A percentile compares a stretch with the other conserved stretches of the same genome.
These are phyloP conservation scores for Cladosporium phlei DNA, from an alignment of 2,329 filamentous ascomycete genomes.

Conservation along the genomic window DNA sequence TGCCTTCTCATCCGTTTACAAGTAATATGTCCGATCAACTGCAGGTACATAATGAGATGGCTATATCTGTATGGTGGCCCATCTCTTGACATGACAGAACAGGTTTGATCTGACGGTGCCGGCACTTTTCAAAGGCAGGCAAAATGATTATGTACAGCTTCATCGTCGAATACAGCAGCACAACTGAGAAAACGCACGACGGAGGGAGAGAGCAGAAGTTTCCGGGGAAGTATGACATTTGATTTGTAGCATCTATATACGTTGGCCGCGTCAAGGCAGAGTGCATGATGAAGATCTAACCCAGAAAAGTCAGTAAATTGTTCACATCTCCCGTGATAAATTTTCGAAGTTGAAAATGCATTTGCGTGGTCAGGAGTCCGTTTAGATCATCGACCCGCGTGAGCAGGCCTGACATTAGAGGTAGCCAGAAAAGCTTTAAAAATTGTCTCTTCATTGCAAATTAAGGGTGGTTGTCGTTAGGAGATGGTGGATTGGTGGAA, in stretches of 20 bases:
- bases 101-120: too few relatives aligned
- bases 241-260: not conserved
- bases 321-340: too few relatives aligned
- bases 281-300: not conserved
- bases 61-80: too few relatives aligned
- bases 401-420: constrained; percentile 76
- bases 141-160: too few relatives aligned
- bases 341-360: not conserved
- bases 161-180: too few relatives aligned
- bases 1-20: too few relatives aligned
- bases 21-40: too few relatives aligned
- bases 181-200: not conserved
- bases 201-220: not conserved
- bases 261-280: not conserved
- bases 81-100: too few relatives aligned
- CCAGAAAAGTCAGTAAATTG: constrained; percentile 3
- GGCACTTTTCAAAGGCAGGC: too few relatives aligned
- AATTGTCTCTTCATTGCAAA: constrained; percentile 14
- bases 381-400: constrained; percentile 69
- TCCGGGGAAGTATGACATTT: not conserved
- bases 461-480: not conserved
- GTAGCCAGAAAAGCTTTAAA: constrained; percentile 73
- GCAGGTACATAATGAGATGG: too few relatives aligned
- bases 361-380: constrained; percentile 67
- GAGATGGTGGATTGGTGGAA: not conserved